phyloP scores from a whole-genome alignment of 805 yeast species.

The Priceomyces carsonii region DNA sequence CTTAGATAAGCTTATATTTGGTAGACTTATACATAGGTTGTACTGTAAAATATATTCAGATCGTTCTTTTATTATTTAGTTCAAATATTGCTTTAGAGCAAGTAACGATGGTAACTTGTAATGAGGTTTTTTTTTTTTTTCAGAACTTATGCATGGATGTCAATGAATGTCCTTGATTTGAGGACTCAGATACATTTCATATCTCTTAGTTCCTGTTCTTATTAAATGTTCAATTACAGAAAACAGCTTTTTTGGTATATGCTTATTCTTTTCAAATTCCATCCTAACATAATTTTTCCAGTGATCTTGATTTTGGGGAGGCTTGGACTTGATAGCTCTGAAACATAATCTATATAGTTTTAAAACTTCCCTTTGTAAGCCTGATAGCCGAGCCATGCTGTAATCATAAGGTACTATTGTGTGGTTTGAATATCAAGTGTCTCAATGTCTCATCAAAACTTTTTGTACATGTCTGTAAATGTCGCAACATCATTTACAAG shows the following conservation, averaged over 20 bases:
- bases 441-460: too few species aligned
- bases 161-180: conserved; percentile 65
- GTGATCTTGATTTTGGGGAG: conserved; percentile 43
- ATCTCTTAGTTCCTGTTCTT: conserved; percentile 69
- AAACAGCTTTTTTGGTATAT: conserved; percentile 74
- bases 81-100: too few species aligned
- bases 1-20: too few species aligned
- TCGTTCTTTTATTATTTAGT: too few species aligned
- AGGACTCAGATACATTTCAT: conserved; percentile 71
- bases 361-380: conserved; percentile 48
- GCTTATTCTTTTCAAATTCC: conserved; percentile 63
- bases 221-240: conserved; percentile 82
- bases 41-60: too few species aligned
- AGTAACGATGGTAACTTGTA: too few species aligned
- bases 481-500: too few species aligned
- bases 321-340: conserved; percentile 47
- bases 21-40: too few species aligned
- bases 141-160: too few species aligned
- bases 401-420: too few species aligned
- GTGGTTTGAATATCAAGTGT: background rate
- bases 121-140: too few species aligned
- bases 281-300: conserved; percentile 48
- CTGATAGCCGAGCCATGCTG: conserved; percentile 41
- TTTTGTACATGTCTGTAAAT: too few species aligned
- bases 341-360: conserved; percentile 51